Evolutionary conservation across 1,139 yeast species (phyloP), one percentile per base, ranked within the genome.

Genomic region (Hanseniaspora gamundiae): DNA sequence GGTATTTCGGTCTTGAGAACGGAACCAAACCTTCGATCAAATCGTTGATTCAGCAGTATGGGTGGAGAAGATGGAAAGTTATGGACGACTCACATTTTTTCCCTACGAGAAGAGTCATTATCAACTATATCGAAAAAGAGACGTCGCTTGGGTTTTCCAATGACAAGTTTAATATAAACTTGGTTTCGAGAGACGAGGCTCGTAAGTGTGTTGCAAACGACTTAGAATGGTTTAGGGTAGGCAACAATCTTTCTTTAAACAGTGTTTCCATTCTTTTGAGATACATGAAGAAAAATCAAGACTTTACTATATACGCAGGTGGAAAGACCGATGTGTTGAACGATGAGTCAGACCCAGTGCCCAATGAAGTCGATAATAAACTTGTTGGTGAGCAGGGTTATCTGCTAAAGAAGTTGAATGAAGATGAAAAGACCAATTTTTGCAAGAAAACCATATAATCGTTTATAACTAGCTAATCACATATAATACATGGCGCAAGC

Each of bases 11-110:
- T 38, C 19, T 38, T 7, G 40, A 38, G 11, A 35, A 41, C 13
- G 39, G 40, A 7, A 62, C 62, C 10, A 53, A 59, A 38, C 54
- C 53, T n/a, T 57, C 65, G 5, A 58, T 61, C 22, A 54, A 54
- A 38, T 52, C 52, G 20, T 42, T 61, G 39, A 61, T 61, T 21
- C 59, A 60, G 38, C 54, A 51, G 19, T 60, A 57, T 45, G 65
- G 65, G 6, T 59, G 57, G 55, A 52, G 65, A 41, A 53, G 64
- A 17, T 61, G 65, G 65, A 61, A 61, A 46, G 65, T 61, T 1
- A 54, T 57, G 39, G 64, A 59, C 8, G 65, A 61, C 48, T 61
- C 65, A 1, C 65, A 61, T 47, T 61, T 61, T 40, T 61, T 61
- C 39, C 65, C 65, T 5, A 61, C 64, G 9, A 54, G 65, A 44